Percentiles rank a stretch among this genome's conserved stretches.
phyloP scores from a whole-genome alignment of 73 alveolate species.

The Symbiodinium pilosum region DNA sequence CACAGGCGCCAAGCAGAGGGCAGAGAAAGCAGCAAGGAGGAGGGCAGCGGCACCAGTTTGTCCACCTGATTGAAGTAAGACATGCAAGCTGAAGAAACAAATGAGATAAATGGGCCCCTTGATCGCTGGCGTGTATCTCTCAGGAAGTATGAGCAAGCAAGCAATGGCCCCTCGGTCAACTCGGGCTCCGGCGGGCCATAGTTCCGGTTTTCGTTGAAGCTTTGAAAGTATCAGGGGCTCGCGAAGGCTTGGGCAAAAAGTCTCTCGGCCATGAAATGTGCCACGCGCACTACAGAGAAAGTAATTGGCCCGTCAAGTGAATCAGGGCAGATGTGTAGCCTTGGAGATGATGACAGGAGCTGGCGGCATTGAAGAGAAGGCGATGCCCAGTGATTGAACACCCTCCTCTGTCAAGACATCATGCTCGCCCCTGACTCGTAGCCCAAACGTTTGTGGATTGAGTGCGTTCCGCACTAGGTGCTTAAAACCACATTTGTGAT shows the following conservation, averaged over 20 bases:
- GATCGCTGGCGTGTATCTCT: too few species aligned
- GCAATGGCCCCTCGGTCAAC: neutral
- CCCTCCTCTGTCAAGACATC: too few species aligned
- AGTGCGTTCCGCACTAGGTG: too few species aligned
- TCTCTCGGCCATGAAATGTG: neutral
- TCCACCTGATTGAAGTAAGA: neutral
- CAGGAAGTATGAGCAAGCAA: neutral
- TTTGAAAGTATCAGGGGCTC: neutral
- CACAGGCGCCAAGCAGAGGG: neutral
- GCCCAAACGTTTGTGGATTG: too few species aligned
- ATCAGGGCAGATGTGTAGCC: slow-evolving; percentile 12
- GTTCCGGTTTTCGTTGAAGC: neutral
- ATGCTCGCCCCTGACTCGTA: too few species aligned
- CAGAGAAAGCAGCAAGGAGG: neutral
- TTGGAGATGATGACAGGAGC: slow-evolving; percentile 26
- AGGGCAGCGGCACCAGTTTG: neutral
- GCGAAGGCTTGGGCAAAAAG: neutral
- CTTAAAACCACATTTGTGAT: too few species aligned
- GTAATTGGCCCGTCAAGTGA: neutral
- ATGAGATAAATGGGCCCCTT: too few species aligned
- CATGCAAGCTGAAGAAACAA: too few species aligned
- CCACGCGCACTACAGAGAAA: too few species aligned
- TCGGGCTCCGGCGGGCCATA: neutral
- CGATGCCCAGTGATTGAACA: slow-evolving; percentile 11
- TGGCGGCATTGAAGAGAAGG: slow-evolving; percentile 30